A percentile compares a stretch with the other conserved stretches of the same genome.
Evolutionary conservation across 345 rosid species (phyloP).

Genomic region (Eucalyptus cloeziana): DNA sequence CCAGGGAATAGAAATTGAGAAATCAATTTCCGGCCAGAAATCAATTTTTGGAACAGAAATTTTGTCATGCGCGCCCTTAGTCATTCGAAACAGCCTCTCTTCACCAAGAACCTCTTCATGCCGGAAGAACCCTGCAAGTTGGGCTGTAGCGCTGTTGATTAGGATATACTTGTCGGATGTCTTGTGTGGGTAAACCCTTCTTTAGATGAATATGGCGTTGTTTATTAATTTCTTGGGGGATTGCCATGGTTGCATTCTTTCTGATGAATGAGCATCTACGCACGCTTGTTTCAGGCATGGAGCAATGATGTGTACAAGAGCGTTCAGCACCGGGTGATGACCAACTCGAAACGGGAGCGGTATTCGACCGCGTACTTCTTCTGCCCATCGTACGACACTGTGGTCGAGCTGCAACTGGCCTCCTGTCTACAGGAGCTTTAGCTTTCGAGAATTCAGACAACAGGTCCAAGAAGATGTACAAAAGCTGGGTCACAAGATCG

Average conservation of each 20-base stretch:
- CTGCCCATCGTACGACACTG: slow-evolving; percentile 70
- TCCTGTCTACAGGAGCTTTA: slow-evolving; percentile 49
- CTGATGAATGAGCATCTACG: neutral
- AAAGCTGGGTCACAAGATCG: slow-evolving; percentile 66
- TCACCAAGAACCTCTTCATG: neutral
- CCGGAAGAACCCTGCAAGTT: neutral
- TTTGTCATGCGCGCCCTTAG: too few species aligned
- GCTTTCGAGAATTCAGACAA: slow-evolving; percentile 58
- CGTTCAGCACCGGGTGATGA: slow-evolving; percentile 68
- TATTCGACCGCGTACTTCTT: slow-evolving; percentile 88
- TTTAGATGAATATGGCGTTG: neutral
- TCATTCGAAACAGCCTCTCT: neutral
- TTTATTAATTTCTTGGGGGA: neutral
- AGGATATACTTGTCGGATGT: neutral
- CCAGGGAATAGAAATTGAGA: too few species aligned
- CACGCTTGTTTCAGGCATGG: slow-evolving; percentile 51
- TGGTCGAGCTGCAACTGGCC: slow-evolving; percentile 39
- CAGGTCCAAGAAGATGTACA: slow-evolving; percentile 81
- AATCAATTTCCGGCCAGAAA: too few species aligned
- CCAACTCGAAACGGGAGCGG: slow-evolving; percentile 62
- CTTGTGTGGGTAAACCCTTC: neutral
- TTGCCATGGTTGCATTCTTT: neutral
- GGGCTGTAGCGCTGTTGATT: neutral
- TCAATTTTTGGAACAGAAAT: too few species aligned
- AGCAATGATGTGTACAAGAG: slow-evolving; percentile 86